phyloP scores from a whole-genome alignment of 2,329 filamentous ascomycete genomes.

The Chlorencoelia australis region DNA sequence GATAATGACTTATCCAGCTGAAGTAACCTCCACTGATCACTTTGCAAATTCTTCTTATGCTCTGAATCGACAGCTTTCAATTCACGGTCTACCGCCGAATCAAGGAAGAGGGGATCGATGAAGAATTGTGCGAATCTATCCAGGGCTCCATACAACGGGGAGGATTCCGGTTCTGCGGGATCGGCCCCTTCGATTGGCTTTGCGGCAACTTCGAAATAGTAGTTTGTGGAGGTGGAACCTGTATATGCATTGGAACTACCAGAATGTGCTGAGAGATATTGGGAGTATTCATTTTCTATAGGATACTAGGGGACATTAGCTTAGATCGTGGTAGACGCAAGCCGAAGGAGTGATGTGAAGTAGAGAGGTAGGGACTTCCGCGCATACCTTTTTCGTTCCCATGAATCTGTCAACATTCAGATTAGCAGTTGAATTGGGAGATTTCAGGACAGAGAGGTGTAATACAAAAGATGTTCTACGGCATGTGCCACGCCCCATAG shows the following conservation, averaged over 20 bases:
- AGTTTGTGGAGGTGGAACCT: constrained; percentile 87
- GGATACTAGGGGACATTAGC: constrained; percentile 52
- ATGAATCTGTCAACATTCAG: constrained; percentile 64
- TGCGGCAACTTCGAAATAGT: constrained; percentile 91
- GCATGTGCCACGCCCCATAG: constrained; percentile 95
- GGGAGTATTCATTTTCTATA: constrained; percentile 88
- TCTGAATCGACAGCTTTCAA: constrained; percentile 65
- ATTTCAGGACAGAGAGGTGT: too few species aligned
- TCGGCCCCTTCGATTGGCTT: constrained; percentile 60
- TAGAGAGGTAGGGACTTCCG: background rate
- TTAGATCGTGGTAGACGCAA: constrained; percentile 1
- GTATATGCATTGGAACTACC: constrained; percentile 95
- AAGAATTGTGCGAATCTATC: constrained; percentile 72
- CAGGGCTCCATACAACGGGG: constrained; percentile 61
- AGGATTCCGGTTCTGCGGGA: constrained; percentile 43
- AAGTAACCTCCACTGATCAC: constrained; percentile 60
- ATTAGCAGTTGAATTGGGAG: background rate
- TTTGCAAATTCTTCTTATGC: constrained; percentile 73
- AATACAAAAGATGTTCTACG: constrained; percentile 51
- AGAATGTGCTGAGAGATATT: constrained; percentile 82
- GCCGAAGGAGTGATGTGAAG: background rate
- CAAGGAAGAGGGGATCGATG: constrained; percentile 59
- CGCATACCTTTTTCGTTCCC: constrained; percentile 80
- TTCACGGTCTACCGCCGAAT: constrained; percentile 61
- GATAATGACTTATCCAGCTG: constrained; percentile 62